Evolutionary conservation across 176 grass and related monocot genomes (phyloP), one percentile per base, ranked within the genome.

Genomic region (Areca catechu): DNA sequence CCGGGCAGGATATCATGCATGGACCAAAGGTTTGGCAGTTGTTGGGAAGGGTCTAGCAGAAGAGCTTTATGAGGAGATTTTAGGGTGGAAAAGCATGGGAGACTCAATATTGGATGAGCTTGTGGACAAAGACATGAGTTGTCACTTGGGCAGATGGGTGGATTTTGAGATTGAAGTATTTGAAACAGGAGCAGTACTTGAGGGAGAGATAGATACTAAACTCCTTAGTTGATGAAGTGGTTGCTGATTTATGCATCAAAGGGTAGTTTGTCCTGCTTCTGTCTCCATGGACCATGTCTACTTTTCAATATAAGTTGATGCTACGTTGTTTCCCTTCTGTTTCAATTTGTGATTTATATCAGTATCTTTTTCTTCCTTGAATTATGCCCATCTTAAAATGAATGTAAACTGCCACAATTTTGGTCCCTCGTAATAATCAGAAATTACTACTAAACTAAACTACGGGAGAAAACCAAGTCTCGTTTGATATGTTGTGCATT

Each of bases 81-180:
- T 25, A 10, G 60, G 47, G 18, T 91, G 83, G 84, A 92, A 75
- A 66, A 51, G 61, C 69, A 98, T 88, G 93, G 65, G 74, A 2
- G 73, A 82, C 16, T 73, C 55, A 66, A 77, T 79, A 21, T 83
- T 82, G 5, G 78, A 91, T 74, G 78, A 85, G 19, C 78, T 92
- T 80, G 81, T 97, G 37, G 80, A 82, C 58, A 91, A 85, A 51
- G 87, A 88, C 71, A 97, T 97, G 93, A 84, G 77, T 67, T 70
- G 50, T 18, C 72, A 74, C 15, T 63, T 95, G 34, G 90, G 82
- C 47, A 79, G 62, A 27, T 95, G 85, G 90, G 62, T 75, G 17
- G 86, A 91, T 69, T 91, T 91, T 74, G 56, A 53, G 19, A 68
- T 77, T 3, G 87, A 91, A 53, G 72, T 51, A 20, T 77, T 80